A percentile compares a stretch with the other conserved stretches of the same genome.
phyloP scores from a whole-genome alignment of 768 basidiomycete genomes.

The Ramaria sp. region DNA sequence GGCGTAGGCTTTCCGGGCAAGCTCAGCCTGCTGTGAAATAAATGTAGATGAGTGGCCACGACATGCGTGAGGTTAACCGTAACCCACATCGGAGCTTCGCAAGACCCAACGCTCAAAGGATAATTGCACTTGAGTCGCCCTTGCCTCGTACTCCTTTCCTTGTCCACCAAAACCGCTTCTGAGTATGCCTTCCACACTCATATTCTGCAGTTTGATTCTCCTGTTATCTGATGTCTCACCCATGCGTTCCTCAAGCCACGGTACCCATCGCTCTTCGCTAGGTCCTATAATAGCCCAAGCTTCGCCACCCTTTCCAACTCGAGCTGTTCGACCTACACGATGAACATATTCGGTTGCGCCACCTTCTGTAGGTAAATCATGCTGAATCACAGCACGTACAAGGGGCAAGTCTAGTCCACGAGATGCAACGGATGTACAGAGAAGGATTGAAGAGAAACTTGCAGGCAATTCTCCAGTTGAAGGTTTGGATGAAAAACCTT shows the following conservation, averaged over 20 bases:
- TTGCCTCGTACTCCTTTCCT: conserved; percentile 67
- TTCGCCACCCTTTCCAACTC: conserved; percentile 91
- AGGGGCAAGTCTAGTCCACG: conserved; percentile 92
- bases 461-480: conserved; percentile 16
- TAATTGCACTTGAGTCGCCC: conserved; percentile 93
- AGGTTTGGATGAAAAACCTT: conserved; percentile 57
- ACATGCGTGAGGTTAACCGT: neutral
- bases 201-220: conserved; percentile 40
- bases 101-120: conserved; percentile 93
- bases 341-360: conserved; percentile 96
- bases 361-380: conserved; percentile 95
- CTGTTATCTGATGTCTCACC: conserved; percentile 32
- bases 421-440: conserved; percentile 97
- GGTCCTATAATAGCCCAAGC: conserved; percentile 90
- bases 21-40: conserved; percentile 49
- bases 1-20: conserved; percentile 78
- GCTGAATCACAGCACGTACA: conserved; percentile 91
- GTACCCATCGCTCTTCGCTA: conserved; percentile 81
- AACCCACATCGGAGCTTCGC: conserved; percentile 52
- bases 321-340: conserved; percentile 92
- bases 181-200: conserved; percentile 62
- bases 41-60: conserved; percentile 8
- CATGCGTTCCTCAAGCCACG: conserved; percentile 84
- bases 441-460: conserved; percentile 55
- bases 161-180: conserved; percentile 79